phyloP scores from a whole-genome alignment of 2,329 filamentous ascomycete genomes.

The Botrytis pseudocinerea region DNA sequence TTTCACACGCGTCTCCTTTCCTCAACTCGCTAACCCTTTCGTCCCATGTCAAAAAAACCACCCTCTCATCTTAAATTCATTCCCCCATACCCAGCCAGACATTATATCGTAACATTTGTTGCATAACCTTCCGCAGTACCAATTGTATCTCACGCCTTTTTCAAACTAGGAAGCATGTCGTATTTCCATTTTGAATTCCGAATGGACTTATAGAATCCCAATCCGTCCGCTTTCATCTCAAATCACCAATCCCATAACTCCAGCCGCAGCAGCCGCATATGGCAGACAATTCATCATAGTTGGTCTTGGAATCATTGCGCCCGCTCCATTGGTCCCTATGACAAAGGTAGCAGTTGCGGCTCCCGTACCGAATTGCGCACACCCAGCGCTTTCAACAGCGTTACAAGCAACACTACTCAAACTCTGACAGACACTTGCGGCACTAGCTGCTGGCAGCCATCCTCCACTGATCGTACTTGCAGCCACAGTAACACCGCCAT shows the following conservation, averaged over 20 bases:
- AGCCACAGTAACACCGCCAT: constrained; percentile 53
- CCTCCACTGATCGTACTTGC: constrained; percentile 37
- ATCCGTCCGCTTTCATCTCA: neutral
- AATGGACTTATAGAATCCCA: neutral
- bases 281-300: constrained; percentile 21
- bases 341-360: constrained; percentile 21
- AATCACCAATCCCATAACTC: constrained; percentile 16
- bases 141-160: neutral
- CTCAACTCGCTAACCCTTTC: constrained; percentile 9
- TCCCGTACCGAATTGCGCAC: constrained; percentile 35
- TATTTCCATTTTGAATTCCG: neutral
- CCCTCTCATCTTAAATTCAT: neutral
- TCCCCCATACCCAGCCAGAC: neutral
- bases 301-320: constrained; percentile 14
- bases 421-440: constrained; percentile 57
- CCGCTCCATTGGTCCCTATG: constrained; percentile 16
- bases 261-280: constrained; percentile 15
- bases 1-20: neutral
- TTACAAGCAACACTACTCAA: constrained; percentile 55
- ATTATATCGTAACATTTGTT: neutral
- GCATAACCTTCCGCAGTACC: neutral
- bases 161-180: neutral
- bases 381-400: constrained; percentile 34
- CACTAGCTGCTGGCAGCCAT: constrained; percentile 48
- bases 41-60: neutral